A percentile compares a stretch with the other conserved stretches of the same genome.
phyloP scores from a whole-genome alignment of 2,329 filamentous ascomycete species.

The Periconia macrospinosa region DNA sequence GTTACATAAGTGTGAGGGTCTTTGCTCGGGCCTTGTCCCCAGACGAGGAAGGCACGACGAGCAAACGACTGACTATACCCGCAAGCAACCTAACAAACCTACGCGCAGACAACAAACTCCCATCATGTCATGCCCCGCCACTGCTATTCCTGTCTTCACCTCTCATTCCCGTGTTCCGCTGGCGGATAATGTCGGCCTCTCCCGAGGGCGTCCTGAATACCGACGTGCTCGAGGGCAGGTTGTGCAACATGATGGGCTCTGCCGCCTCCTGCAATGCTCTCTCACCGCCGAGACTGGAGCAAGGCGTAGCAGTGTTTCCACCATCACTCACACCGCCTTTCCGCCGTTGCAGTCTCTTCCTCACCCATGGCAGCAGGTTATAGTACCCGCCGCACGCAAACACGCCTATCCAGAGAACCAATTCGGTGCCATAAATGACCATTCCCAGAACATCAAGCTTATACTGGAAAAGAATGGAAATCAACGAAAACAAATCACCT shows the following conservation, averaged over 20 bases:
- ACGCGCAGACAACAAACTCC: not conserved
- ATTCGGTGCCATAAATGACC: conserved; percentile 67
- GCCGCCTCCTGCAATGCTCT: not conserved
- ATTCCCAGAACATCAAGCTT: conserved; percentile 63
- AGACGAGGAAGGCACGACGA: too few species aligned
- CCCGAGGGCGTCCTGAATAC: conserved; percentile 62
- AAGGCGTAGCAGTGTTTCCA: not conserved
- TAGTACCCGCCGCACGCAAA: conserved; percentile 68
- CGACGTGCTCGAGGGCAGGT: conserved; percentile 62
- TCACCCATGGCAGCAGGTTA: conserved; percentile 63
- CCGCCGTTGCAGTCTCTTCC: conserved; percentile 35
- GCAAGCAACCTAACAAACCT: not conserved
- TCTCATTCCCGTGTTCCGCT: conserved; percentile 13
- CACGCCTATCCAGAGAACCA: conserved; percentile 68
- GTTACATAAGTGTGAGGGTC: not conserved
- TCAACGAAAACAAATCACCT: conserved; percentile 67
- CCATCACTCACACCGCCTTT: conserved; percentile 7
- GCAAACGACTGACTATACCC: not conserved
- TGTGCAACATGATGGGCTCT: conserved; percentile 46
- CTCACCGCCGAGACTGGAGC: conserved; percentile 2
- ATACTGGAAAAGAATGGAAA: conserved; percentile 65
- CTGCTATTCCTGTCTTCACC: not conserved
- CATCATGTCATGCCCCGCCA: not conserved
- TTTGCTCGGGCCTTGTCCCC: not conserved
- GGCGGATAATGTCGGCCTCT: conserved; percentile 33